Base-by-base conservation (phyloP, 2,329 filamentous ascomycete genomes). In the Fusarium ambrosium region DNA sequence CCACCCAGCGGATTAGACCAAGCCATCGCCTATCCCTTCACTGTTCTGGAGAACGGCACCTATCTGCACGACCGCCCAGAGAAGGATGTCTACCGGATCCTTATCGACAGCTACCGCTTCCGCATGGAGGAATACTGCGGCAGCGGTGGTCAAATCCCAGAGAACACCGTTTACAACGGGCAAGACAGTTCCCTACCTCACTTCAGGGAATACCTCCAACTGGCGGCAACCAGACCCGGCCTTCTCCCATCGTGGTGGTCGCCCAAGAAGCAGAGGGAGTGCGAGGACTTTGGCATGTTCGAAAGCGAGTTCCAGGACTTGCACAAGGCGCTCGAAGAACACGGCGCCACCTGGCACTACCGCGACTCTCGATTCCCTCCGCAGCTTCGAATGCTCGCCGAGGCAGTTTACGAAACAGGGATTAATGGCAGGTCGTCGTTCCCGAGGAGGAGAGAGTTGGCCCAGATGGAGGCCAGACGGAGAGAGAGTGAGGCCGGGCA, bases 71-170 rank as follows among this genome's bases (percentile, higher is more conserved):
- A 80, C 70, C 85, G 85, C 14, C 80, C 85, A 2, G 80, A 87
- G 70, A 76, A 76, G 20, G 86, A 88, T 48, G 82, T 86, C 5
- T 89, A 84, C 77, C 74, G 79, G 27, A 72, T 87, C 1, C 82
- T 89, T 13, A 82, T 89, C 63, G 87, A 89, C 69, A 70, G 82
- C 2, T 88, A 88, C 73, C 85, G 86, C 34, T 72, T 89, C n/a
- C 84, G 83, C n/a, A 66, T 83, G n/a, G 80, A 84, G 4, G 86
- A 87, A 66, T 67, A 77, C 10, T 78, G 80, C 71, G 77, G 67
- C 0, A 64, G 82, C 3, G 76, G 80, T 1, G 80, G 81, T 43
- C 60, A 79, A 0, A 37, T 61, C 2, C 79, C 80, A 3, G 16
- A 24, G 0, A 82, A 81, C 66, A 80, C 79, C 66, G 39, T 85